Percentiles rank a stretch among this genome's conserved stretches.
Evolutionary conservation across 257 asterid species (phyloP).

Genomic region (Leptodermis oblonga): DNA sequence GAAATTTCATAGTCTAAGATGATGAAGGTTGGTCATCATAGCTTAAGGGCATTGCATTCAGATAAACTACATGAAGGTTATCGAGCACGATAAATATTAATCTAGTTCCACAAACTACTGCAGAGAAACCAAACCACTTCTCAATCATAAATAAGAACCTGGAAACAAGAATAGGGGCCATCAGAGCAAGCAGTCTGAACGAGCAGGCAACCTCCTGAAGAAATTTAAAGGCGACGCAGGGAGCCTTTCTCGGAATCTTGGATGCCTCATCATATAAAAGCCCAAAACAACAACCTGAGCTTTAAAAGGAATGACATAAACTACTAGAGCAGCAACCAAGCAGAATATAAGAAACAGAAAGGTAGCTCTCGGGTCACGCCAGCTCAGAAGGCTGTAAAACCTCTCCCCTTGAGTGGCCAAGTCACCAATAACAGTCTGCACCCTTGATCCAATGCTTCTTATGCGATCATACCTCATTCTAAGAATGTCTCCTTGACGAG

Average conservation of each 20-base stretch:
- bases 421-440: constrained; percentile 69
- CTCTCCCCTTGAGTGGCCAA: constrained; percentile 87
- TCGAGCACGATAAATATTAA: neutral
- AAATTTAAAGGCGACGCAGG: constrained; percentile 59
- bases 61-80: neutral
- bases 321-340: constrained; percentile 37
- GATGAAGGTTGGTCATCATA: neutral
- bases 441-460: constrained; percentile 59
- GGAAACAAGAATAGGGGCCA: neutral
- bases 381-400: constrained; percentile 55
- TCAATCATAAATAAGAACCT: neutral
- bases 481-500: constrained; percentile 39
- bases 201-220: constrained; percentile 86
- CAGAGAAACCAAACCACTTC: neutral
- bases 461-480: constrained; percentile 72
- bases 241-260: constrained; percentile 48
- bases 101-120: neutral
- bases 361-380: constrained; percentile 92
- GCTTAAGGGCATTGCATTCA: too few species aligned
- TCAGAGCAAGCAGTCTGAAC: constrained; percentile 69
- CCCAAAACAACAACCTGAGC: constrained; percentile 35
- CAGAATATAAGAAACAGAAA: constrained; percentile 65
- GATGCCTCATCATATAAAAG: constrained; percentile 74
- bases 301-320: constrained; percentile 44
- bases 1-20: too few species aligned